Percentiles rank a stretch among this genome's conserved stretches.
Evolutionary conservation across 2,329 filamentous ascomycete species (phyloP).

Genomic region (Pseudopyrenochaeta lycopersici): DNA sequence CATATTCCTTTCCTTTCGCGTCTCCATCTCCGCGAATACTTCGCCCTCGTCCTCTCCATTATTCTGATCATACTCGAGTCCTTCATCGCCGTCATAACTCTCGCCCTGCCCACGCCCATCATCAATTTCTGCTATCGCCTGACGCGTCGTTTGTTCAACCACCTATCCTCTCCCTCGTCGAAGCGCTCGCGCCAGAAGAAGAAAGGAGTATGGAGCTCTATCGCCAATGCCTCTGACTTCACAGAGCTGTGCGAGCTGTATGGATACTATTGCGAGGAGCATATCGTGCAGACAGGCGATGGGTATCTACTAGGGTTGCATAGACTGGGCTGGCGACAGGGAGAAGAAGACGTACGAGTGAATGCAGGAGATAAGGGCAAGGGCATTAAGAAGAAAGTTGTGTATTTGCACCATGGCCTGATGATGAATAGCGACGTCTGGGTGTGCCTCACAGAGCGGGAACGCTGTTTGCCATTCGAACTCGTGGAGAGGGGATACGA

Average conservation of each 20-base stretch:
- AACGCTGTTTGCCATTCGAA: slow-evolving; percentile 86
- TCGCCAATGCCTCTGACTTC: slow-evolving; percentile 90
- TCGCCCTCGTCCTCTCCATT: slow-evolving; percentile 85
- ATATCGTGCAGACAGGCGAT: slow-evolving; percentile 93
- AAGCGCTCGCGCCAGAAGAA: slow-evolving; percentile 73
- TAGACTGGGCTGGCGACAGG: slow-evolving; percentile 81
- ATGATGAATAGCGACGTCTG: slow-evolving; percentile 99
- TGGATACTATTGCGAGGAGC: slow-evolving; percentile 94
- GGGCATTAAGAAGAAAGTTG: slow-evolving; percentile 77
- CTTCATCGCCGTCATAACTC: slow-evolving; percentile 83
- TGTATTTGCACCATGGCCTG: slow-evolving; percentile 94
- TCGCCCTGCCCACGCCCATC: slow-evolving; percentile 83
- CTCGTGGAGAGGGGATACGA: slow-evolving; percentile 92
- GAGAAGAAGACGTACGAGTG: slow-evolving; percentile 80
- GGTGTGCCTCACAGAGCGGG: slow-evolving; percentile 88
- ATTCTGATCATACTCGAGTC: slow-evolving; percentile 83
- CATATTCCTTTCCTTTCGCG: slow-evolving; percentile 71
- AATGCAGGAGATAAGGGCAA: slow-evolving; percentile 71
- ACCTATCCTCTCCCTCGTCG: slow-evolving; percentile 74
- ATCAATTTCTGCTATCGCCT: slow-evolving; percentile 83
- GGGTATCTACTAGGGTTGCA: slow-evolving; percentile 93
- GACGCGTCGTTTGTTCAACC: slow-evolving; percentile 84
- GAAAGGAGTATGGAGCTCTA: slow-evolving; percentile 76
- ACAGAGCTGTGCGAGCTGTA: slow-evolving; percentile 90
- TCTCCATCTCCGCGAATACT: slow-evolving; percentile 75